phyloP scores from a whole-genome alignment of 2,329 filamentous ascomycete species.

The Aspergillus aculeatus region DNA sequence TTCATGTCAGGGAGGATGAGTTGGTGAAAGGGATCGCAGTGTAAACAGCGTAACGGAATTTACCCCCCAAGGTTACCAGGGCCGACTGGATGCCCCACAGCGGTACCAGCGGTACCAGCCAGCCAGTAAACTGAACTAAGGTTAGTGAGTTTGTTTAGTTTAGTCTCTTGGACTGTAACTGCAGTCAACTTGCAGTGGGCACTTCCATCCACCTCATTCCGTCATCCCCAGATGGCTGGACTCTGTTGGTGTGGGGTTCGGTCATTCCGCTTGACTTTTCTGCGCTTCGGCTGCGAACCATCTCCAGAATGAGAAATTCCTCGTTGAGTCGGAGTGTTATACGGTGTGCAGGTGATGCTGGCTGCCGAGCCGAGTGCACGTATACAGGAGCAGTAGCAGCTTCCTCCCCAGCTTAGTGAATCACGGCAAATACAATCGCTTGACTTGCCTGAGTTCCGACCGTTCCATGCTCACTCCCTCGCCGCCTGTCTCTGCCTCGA shows the following conservation, averaged over 20 bases:
- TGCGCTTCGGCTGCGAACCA: background rate
- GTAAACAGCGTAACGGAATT: background rate
- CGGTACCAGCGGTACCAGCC: too few relatives aligned
- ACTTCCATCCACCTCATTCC: background rate
- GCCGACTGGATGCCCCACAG: too few relatives aligned
- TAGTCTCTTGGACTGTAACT: background rate
- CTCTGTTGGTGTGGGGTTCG: background rate
- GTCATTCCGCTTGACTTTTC: background rate
- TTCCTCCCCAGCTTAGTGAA: background rate
- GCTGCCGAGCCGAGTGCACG: background rate
- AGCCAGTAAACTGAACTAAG: too few relatives aligned
- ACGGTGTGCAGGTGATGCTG: background rate
- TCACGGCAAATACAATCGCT: background rate
- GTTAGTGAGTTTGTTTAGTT: background rate
- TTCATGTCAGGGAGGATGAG: background rate
- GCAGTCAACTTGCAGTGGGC: too few relatives aligned
- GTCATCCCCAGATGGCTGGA: background rate
- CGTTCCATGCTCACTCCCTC: background rate
- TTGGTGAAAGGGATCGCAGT: background rate
- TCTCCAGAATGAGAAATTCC: background rate
- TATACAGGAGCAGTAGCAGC: background rate
- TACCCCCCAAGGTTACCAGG: too few relatives aligned
- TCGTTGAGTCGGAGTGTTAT: background rate
- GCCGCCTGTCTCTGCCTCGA: background rate
- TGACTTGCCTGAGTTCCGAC: constrained; percentile 4